Evolutionary conservation across 495 filamentous ascomycete genomes (phyloP), one percentile per base, ranked within the genome.

Genomic region (Articulospora tetracladia): DNA sequence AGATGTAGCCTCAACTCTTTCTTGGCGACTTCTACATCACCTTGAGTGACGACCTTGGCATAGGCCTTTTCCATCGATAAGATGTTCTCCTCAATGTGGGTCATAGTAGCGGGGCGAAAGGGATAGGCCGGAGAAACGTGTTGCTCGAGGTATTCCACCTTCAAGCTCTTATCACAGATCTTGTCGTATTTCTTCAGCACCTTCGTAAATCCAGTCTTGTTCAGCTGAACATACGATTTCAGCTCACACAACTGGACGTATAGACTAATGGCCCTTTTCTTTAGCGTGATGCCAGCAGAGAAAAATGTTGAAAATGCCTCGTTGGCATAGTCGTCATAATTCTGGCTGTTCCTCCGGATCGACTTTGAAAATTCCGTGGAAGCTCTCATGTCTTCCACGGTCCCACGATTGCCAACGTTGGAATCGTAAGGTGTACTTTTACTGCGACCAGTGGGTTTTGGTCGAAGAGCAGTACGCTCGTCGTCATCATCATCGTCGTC

Each of bases 111-210:
- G 22, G 81, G 77, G 13, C 78, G 76, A 73, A 99, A 99, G 20
- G 91, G 87, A 66, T 90, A 86, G 0, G 91, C 85, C 1, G 82
- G 73, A 46, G 86, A 78, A 49, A 98, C 90, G 54, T 76, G 77
- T n/a, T 82, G 71, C 58, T 83, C 79, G 61, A 97, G 82, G 69
- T 97, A 99, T 57, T 79, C 76, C 15, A 80, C 70, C 51, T 91
- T 90, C 22, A 98, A 76, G 54, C 82, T 85, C 36, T 86, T 86
- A 69, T 97, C 87, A 28, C 94, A 76, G 53, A 89, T 97, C 79
- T 99, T 99, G 77, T 99, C 94, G 69, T 94, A 99, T 71, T 99
- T 99, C 77, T 99, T 99, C 64, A 97, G 73, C 2, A 92, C 92
- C 74, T 99, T 99, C 44, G 85, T 81, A 73, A 99, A 99, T 2